A percentile compares a stretch with the other conserved stretches of the same genome.
phyloP scores from a whole-genome alignment of 2,329 filamentous ascomycete genomes.

The Chaetoscypha palmicola region DNA sequence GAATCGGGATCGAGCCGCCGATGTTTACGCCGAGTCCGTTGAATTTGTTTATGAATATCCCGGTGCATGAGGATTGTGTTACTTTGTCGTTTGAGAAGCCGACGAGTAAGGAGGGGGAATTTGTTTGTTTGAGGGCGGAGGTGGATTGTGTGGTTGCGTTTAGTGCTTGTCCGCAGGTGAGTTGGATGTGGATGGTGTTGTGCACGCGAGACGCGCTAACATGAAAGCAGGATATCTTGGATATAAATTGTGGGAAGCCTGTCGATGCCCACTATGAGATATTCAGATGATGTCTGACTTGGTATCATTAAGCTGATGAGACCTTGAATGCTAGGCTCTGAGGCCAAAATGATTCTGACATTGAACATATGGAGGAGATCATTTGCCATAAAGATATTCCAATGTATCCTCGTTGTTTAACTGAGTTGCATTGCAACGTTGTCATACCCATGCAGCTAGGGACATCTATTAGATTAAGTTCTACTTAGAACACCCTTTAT shows the following conservation, averaged over 20 bases:
- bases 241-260: slow-evolving; percentile 21
- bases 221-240: slow-evolving; percentile 18
- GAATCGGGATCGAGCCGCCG: slow-evolving; percentile 3
- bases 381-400: no score
- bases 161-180: slow-evolving; percentile 7
- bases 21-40: slow-evolving; percentile 8
- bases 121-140: slow-evolving; percentile 8
- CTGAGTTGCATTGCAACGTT: no score
- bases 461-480: no score
- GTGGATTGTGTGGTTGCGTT: slow-evolving; percentile 10
- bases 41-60: slow-evolving; percentile 14
- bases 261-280: slow-evolving; percentile 23
- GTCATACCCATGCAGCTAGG: no score
- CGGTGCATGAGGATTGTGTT: neutral
- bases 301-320: no score
- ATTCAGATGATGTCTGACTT: no score
- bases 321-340: no score
- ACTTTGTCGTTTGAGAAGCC: slow-evolving; percentile 6
- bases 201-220: neutral
- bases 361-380: no score
- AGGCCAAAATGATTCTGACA: no score
- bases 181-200: neutral
- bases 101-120: slow-evolving; percentile 5
- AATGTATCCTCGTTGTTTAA: no score
- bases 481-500: no score